Base-by-base conservation (phyloP, 208 protist genomes). In the Herpetomonas tarakana region DNA sequence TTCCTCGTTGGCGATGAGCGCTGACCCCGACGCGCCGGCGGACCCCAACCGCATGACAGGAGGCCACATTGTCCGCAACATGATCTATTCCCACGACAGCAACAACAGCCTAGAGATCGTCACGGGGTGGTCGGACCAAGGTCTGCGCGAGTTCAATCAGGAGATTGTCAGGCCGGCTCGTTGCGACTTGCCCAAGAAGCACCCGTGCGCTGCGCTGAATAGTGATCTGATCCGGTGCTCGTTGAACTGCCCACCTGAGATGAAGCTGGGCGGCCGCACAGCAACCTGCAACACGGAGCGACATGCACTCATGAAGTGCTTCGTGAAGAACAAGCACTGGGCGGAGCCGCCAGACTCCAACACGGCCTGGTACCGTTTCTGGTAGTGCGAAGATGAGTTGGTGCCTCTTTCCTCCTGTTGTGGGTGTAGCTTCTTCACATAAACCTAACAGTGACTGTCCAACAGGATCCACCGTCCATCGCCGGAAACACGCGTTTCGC, bases 51-150 rank as follows among this genome's bases (percentile, higher is more conserved):
- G 81, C 18, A 56, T 76, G 19, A 85, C 68, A 19, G 85, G 85
- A 29, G 85, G 85, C 39, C 78, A 92, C 65, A 68, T 92, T 51
- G 71, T 92, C 52, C 72, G 74, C n/a, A 92, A 92, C 65, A 85
- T 92, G 76, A 92, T 92, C 49, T 92, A 89, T 56, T 46, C 62
- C 24, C 81, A 88, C 53, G 77, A 85, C 51, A 67, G 60, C 38
- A 46, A 29, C 22, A 57, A 79, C 35, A 76, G 81, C 45, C 65
- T 92, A 9, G 78, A 88, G 56, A 83, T 92, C 47, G 45, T 92
- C 3, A 81, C 81, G 0, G 82, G 82, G n/a, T 89, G 85, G 81
- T 72, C 75, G 24, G 81, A 88, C 56, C 74, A 84, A 46, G 85
- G 76, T 1, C 70, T 61, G 52, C 78, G 85, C 49, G 73, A 89